Evolutionary conservation across 2,329 filamentous ascomycete genomes (phyloP), one percentile per base, ranked within the genome.

Genomic region (Tolypocladium endophyticum): DNA sequence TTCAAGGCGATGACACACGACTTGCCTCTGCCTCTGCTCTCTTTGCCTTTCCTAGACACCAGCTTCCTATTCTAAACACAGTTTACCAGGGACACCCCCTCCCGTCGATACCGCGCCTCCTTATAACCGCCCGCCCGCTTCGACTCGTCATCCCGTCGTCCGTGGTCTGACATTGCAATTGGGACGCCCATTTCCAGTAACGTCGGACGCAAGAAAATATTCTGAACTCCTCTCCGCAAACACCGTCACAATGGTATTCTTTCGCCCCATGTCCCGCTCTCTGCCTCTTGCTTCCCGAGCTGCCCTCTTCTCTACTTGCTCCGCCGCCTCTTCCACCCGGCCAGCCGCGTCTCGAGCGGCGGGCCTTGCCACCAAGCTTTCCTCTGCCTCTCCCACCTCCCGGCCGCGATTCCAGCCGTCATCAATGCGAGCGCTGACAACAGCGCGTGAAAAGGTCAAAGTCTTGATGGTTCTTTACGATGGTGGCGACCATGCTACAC

Each of bases 391-490:
- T 54, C 59, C 60, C 59, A 79, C 65, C 72, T 80, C 54, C 58
- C 25, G 16, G 79, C 66, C 73, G 80, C 64, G 72, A 66, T 77
- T 76, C 69, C 72, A 70, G 70, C 75, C 66, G 73, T 62, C 60
- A 76, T 59, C 62, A 54, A 56, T 61, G 16, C 58, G 58, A 39
- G 54, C 76, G 76, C 79, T 82, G 71, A 81, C 79, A 69, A 75
- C 74, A 63, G 64, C 66, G 61, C 68, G 67, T 67, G 67, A 70
- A 71, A 68, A 97, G 92, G 92, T 92, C 81, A 97, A 97, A 82
- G 90, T 97, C 79, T 87, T 97, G 74, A 82, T 92, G 73, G 90
- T 96, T 69, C 85, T 96, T 69, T 97, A 97, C 82, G 92, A 97
- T 78, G 92, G 92, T 75, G 84, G 86, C 74, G 81, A 91, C 80